Evolutionary conservation across 768 basidiomycete genomes (phyloP).

Genomic region (Leccinum aurantiacum): DNA sequence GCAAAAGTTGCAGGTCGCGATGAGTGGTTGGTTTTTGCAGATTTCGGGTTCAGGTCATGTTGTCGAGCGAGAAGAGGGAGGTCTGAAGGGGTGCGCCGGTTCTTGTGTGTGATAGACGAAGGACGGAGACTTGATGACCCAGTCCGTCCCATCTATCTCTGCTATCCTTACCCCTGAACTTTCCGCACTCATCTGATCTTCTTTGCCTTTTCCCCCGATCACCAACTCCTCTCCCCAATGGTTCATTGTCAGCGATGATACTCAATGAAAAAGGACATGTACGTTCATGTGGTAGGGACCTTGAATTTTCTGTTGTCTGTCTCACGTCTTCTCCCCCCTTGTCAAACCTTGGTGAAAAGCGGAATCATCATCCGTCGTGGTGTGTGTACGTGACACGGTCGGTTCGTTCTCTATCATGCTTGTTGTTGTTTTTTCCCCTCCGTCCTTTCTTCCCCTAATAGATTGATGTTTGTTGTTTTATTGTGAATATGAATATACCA

Average conservation of each 20-base stretch:
- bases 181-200: conserved; percentile 30
- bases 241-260: conserved; percentile 10
- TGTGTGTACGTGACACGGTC: conserved; percentile 33
- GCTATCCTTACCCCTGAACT: conserved; percentile 22
- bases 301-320: conserved; percentile 18
- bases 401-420: conserved; percentile 25
- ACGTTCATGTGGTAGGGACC: conserved; percentile 29
- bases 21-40: conserved; percentile 32
- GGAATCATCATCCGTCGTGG: conserved; percentile 6
- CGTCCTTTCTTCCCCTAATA: background rate
- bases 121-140: conserved; percentile 34
- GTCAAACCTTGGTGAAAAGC: conserved; percentile 23
- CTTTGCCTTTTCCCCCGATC: conserved; percentile 14
- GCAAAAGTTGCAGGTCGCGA: conserved; percentile 27
- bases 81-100: background rate
- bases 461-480: conserved; percentile 7
- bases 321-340: conserved; percentile 19
- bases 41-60: conserved; percentile 25
- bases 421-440: background rate
- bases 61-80: conserved; percentile 7
- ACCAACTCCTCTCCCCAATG: conserved; percentile 12
- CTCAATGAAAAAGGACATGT: conserved; percentile 15
- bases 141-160: conserved; percentile 38
- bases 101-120: conserved; percentile 10
- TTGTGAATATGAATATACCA: conserved; percentile 24